Evolutionary conservation across 768 basidiomycete genomes (phyloP), one percentile per base, ranked within the genome.

Genomic region (Tylopilus subfusipes): DNA sequence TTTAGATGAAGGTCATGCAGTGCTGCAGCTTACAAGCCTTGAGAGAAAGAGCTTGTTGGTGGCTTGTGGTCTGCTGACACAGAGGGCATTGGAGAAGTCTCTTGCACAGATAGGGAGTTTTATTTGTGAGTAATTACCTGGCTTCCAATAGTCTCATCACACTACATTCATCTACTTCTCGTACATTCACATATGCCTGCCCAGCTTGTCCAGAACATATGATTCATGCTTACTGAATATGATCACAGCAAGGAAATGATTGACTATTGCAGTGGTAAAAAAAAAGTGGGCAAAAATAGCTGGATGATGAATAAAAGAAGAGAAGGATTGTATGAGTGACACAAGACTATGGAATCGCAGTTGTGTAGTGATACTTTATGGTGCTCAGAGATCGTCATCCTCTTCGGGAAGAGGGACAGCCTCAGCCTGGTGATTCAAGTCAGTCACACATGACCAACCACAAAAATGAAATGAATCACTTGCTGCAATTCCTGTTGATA

Each of bases 391-490:
- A 62, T 93, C 89, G 53, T 96, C 93, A 48, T 95, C 97, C 73
- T 99, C 97, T 74, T 98, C 97, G 50, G 97, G 97, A 58, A 99
- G 90, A 67, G 97, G 97, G 59, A 94, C 88, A 58, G 79, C 78
- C 67, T 90, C 93, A 55, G 96, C 96, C 86, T 92, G 51, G 14
- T 10, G 47, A 55, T 29, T 52, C 54, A 40, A 48, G 56, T 67
- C 38, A 55, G 52, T 13, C n/a, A 59, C 13, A 27, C 19, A 45
- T 21, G 31, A 2, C 51, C 19, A 42, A 43, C 27, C 12, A n/a
- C 4, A 24, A 21, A 18, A 49, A 2, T 30, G 50, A 24, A 44
- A 40, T 31, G 45, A 70, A 76, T 57, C 63, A 89, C 90, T 74
- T 74, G 68, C 54, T 78, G 74, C 78, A 98, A 76, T 76, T 98